Evolutionary conservation across 208 protist species (phyloP), one percentile per base, ranked within the genome.

Genomic region (Trypanosoma platydactyli): DNA sequence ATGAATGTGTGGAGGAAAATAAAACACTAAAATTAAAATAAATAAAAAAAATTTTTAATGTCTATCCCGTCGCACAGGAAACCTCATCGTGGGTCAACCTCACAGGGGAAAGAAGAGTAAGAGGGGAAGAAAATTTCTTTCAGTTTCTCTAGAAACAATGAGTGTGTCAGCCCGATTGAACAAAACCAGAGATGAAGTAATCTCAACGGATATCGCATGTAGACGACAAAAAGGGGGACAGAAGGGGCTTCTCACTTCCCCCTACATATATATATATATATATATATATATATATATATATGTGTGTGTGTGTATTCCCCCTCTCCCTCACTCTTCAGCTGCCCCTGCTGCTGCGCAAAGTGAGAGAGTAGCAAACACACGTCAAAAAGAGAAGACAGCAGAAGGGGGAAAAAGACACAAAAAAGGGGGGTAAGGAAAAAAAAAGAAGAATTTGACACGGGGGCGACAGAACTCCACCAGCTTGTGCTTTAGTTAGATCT

Each of bases 11-110:
- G 18, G 57, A 33, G 3, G 12, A 54, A 25, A 54, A 33, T 15
- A 33, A 25, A 25, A 5, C 25, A 25, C 7, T 18, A 54, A 3
- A 54, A 54, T 35, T 24, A 54, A 54, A 33, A 54, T 38, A 67
- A 52, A 29, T 63, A n/a, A 29, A 49, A 22, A 64, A 40, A 75
- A 61, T 30, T 44, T 52, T 24, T 60, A 61, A 54, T n/a, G n/a
- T n/a, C n/a, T n/a, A n/a, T n/a, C n/a, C n/a, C n/a, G n/a, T n/a
- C n/a, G n/a, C n/a, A n/a, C n/a, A n/a, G n/a, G n/a, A n/a, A n/a
- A n/a, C n/a, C n/a, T n/a, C n/a, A n/a, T n/a, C n/a, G n/a, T n/a
- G n/a, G n/a, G n/a, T n/a, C n/a, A n/a, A n/a, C n/a, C n/a, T n/a
- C n/a, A n/a, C n/a, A n/a, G 40, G 22, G 61, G 62, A 60, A 73